Base-by-base conservation (phyloP, 2,329 filamentous ascomycete genomes). In the Sphaerostilbella broomeana region DNA sequence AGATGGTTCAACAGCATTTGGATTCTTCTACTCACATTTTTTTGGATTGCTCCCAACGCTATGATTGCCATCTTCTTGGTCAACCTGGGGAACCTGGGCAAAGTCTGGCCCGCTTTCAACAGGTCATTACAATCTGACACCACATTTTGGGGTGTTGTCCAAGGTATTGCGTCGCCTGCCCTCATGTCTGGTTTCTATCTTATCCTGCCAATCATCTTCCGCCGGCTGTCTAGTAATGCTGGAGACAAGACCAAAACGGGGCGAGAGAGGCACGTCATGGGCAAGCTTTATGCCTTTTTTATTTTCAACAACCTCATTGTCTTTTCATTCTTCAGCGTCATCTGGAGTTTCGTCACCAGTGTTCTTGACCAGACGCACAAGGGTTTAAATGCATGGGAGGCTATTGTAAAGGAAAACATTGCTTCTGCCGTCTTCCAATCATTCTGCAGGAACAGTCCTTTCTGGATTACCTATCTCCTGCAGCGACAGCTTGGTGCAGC, bases 241-340 rank as follows among this genome's bases (percentile, higher is more conserved):
- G 92, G 92, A 47, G 90, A 97, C 57, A 75, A 84, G 48, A 94
- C 87, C 33, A 98, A 97, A 65, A 94, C 86, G 0, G 86, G 86
- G 18, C 79, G 92, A 39, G 92, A 98, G 59, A 76, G 87, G 20
- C 90, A 97, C 60, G 92, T 98, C 37, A 74, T 92, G 43, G 81
- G 79, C 47, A 94, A 94, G 61, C 73, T 98, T 3, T 98, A 94
- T 63, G 76, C 85, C 13, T 98, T 98, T 67, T 98, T 98, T 62
- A 77, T 95, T 37, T 88, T 98, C 71, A 98, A 98, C 74, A 97
- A 97, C 57, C 64, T 98, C 40, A 69, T 98, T 49, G 81, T 97
- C 42, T 97, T 97, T 62, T 95, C 89, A 9, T 69, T 95, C 11
- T 97, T 97, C 61, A 86, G 85, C 30, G 80, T 86, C 2, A 64